These are phyloP conservation scores for Chaetomiaceae sp. DNA, from an alignment of 2,329 filamentous ascomycete species.

Conservation along the genomic window DNA sequence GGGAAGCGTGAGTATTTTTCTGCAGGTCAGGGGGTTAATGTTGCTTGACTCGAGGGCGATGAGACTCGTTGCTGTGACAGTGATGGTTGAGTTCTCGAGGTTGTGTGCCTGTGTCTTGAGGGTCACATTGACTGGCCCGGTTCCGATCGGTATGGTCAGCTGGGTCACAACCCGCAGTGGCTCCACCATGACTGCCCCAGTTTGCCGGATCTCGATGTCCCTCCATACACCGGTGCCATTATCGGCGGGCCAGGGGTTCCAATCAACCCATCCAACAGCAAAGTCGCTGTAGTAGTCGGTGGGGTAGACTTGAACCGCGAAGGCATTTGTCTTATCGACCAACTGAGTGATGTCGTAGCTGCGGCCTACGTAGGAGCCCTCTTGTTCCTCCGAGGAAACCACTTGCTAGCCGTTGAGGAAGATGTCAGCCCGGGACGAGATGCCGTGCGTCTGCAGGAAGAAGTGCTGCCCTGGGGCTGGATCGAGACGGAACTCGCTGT, in stretches of 20 bases:
- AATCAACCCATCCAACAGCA: conserved; percentile 56
- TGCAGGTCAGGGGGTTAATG: conserved; percentile 27
- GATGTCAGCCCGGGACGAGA: conserved; percentile 56
- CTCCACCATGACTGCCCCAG: conserved; percentile 44
- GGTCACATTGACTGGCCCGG: conserved; percentile 33
- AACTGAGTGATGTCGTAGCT: conserved; percentile 50
- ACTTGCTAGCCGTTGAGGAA: conserved; percentile 53
- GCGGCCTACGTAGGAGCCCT: conserved; percentile 53
- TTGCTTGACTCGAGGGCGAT: conserved; percentile 27
- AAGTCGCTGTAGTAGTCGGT: conserved; percentile 57
- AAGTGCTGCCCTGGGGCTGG: conserved; percentile 38
- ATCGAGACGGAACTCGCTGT: conserved; percentile 45
- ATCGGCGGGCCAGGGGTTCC: conserved; percentile 58
- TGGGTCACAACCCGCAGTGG: conserved; percentile 43
- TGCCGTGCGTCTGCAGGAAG: conserved; percentile 53
- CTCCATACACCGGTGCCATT: conserved; percentile 62
- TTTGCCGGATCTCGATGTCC: conserved; percentile 50
- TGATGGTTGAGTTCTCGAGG: conserved; percentile 37
- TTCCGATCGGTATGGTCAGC: conserved; percentile 30
- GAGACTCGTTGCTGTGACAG: conserved; percentile 28
- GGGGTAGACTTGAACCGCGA: conserved; percentile 51
- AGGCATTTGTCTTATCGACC: conserved; percentile 40
- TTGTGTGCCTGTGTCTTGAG: conserved; percentile 38
- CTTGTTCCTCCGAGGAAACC: conserved; percentile 44
- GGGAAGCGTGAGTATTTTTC: conserved; percentile 33